Conservation (phyloP, 495 filamentous ascomycete genomes). For the Podospora pseudoanserina region DNA sequence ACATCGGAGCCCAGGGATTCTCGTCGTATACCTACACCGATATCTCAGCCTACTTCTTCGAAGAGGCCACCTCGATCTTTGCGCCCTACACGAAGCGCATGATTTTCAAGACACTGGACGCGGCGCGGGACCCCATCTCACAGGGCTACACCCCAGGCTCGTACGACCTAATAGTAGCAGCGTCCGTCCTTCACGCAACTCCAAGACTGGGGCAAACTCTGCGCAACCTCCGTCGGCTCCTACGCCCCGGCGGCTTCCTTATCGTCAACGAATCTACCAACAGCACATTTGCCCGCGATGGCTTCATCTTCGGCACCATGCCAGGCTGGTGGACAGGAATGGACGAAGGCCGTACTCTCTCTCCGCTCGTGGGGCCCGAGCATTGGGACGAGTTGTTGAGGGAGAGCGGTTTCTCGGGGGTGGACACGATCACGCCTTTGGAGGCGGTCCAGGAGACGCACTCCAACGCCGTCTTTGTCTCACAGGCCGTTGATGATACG, state of each 20-base stretch:
- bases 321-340: neutral
- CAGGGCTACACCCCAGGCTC: neutral
- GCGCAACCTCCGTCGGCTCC: neutral
- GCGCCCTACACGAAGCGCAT: neutral
- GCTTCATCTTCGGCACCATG: neutral
- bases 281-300: neutral
- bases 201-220: neutral
- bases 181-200: neutral
- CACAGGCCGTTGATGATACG: neutral
- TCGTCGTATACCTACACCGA: constrained; percentile 47
- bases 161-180: neutral
- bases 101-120: neutral
- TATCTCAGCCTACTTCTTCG: constrained; percentile 7
- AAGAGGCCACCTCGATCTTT: neutral
- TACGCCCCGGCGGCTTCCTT: neutral
- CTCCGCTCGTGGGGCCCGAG: neutral
- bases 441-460: neutral
- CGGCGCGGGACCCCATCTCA: neutral
- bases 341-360: neutral
- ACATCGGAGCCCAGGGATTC: constrained; percentile 16
- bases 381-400: neutral
- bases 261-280: neutral
- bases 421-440: neutral
- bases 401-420: neutral
- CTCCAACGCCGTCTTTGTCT: neutral